Percentiles rank a stretch among this genome's conserved stretches.
Evolutionary conservation across 2,329 filamentous ascomycete genomes (phyloP).

Genomic region (Leptographium lundbergii): DNA sequence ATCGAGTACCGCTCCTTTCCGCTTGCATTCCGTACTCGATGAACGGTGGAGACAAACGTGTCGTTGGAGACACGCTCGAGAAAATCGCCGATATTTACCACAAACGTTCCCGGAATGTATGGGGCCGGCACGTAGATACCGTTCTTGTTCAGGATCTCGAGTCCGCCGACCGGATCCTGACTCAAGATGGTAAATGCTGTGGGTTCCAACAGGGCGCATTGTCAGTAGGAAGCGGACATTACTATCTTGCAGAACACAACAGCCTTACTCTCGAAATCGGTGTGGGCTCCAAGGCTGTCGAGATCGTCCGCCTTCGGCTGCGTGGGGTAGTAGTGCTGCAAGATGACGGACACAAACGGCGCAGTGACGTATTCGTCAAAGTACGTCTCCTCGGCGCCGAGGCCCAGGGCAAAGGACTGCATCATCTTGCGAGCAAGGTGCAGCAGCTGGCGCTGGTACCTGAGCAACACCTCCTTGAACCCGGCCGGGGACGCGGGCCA

Average conservation of each 20-base stretch:
- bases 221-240: not conserved
- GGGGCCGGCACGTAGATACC: conserved; percentile 5
- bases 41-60: conserved; percentile 12
- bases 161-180: conserved; percentile 11
- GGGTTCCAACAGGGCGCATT: conserved; percentile 11
- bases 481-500: not conserved
- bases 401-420: conserved; percentile 4
- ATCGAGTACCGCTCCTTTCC: conserved; percentile 9
- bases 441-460: conserved; percentile 4
- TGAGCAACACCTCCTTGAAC: conserved; percentile 1
- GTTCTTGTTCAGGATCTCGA: conserved; percentile 9
- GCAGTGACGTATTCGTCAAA: conserved; percentile 5
- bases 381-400: conserved; percentile 6
- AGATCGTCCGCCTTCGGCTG: conserved; percentile 1
- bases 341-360: conserved; percentile 7
- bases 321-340: conserved; percentile 6
- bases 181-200: conserved; percentile 21
- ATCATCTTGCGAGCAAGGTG: conserved; percentile 4
- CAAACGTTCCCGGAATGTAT: conserved; percentile 9
- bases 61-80: conserved; percentile 13
- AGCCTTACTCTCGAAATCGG: conserved; percentile 7
- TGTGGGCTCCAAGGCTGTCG: conserved; percentile 8
- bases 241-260: not conserved
- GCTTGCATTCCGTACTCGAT: conserved; percentile 11
- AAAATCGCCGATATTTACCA: conserved; percentile 14